Evolutionary conservation across 345 rosid genomes (phyloP), one percentile per base, ranked within the genome.

Genomic region (Anacardium occidentale): DNA sequence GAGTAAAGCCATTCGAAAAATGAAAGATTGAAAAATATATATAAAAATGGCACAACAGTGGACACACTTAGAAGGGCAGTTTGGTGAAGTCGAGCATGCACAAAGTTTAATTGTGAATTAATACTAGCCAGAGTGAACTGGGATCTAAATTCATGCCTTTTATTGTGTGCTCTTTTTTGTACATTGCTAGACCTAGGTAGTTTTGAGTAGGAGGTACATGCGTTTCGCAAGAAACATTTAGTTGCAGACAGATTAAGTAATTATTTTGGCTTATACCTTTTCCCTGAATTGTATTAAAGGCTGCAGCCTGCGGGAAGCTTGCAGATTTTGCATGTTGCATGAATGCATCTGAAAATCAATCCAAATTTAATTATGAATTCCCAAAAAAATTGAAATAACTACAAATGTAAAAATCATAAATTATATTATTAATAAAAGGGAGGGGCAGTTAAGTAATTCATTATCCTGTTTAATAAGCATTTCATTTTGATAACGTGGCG

Each of bases 401-500:
- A n/a, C n/a, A 13, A 10, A 47, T 2, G 1, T 13, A 47, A 47
- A 10, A 47, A 10, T 47, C 11, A 47, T 47, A 13, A 4, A 15
- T 50, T 5, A 13, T 3, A 13, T 63, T 3, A 13, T 63, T 3
- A 3, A 10, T 14, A n/a, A 22, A 5, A 5, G 7, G 0, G 15
- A 25, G 24, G 73, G 44, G 8, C 11, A 10, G 0, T 10, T 15
- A 18, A 32, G 73, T 56, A 25, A 58, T 25, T 69, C 11, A 7
- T 1, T 50, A 13, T 1, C 21, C 5, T 5, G 3, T 22, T 0
- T 7, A 21, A 34, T 20, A 15, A 2, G 32, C 10, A 1, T 32
- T n/a, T 4, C 14, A 37, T 32, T 67, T 24, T n/a, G n/a, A 0
- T 48, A 55, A 62, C 73, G 76, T 75, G 78, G 69, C 73, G 1